phyloP scores from a whole-genome alignment of 306 rosid genomes.

The Canavalia gladiata region DNA sequence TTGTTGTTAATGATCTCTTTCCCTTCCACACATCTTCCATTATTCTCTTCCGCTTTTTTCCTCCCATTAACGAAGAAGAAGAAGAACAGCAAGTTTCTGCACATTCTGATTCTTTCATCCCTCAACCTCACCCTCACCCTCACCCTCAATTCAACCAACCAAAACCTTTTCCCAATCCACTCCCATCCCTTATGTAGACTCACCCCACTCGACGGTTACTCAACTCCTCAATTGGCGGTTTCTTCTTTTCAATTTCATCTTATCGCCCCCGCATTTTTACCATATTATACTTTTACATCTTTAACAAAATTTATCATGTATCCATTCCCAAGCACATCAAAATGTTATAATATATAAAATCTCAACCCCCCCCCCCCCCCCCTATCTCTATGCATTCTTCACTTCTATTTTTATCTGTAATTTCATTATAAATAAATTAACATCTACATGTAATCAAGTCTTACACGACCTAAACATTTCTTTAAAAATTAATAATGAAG shows the following conservation, averaged over 20 bases:
- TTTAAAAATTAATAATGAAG: too few relatives aligned
- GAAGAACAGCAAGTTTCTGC: background rate
- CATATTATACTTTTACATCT: too few relatives aligned
- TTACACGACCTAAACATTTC: too few relatives aligned
- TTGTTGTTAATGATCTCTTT: background rate
- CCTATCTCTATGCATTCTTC: too few relatives aligned
- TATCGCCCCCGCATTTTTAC: too few relatives aligned
- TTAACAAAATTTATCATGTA: too few relatives aligned
- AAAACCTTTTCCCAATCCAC: background rate
- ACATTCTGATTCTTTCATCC: background rate
- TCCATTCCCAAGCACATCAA: too few relatives aligned
- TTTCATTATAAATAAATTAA: too few relatives aligned
- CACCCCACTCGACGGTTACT: constrained; percentile 25
- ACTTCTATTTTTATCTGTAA: too few relatives aligned
- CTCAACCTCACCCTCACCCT: background rate
- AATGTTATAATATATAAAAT: too few relatives aligned
- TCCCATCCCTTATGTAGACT: background rate
- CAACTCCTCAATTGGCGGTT: constrained; percentile 33
- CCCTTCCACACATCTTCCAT: background rate
- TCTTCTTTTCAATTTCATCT: background rate
- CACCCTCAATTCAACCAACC: background rate
- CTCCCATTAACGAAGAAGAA: background rate
- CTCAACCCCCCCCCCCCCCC: too few relatives aligned
- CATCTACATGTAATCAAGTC: too few relatives aligned
- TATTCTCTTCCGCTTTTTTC: background rate